Conservation (phyloP, 2,329 filamentous ascomycete genomes). For the Chalaropsis thielavioides region DNA sequence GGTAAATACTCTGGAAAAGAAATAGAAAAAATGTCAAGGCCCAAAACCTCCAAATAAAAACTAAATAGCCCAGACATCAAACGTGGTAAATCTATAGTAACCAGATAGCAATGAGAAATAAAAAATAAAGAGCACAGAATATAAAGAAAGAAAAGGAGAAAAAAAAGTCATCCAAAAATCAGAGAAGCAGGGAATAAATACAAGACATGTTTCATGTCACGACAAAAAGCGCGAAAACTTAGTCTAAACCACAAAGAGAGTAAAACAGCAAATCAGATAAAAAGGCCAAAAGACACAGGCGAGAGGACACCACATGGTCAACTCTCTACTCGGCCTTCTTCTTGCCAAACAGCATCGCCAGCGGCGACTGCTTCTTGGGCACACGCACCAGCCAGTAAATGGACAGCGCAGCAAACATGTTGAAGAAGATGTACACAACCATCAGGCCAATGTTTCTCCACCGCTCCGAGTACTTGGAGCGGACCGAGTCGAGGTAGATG, state of each 20-base stretch:
- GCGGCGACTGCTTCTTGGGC: constrained; percentile 27
- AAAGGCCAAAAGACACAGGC: background rate
- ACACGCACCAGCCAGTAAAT: constrained; percentile 42
- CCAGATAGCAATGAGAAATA: constrained; percentile 1
- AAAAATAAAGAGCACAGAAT: constrained; percentile 3
- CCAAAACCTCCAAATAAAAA: background rate
- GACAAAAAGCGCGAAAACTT: background rate
- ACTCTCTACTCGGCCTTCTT: constrained; percentile 24
- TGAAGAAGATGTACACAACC: constrained; percentile 45
- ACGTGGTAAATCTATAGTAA: background rate
- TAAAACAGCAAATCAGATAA: background rate
- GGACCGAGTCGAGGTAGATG: constrained; percentile 33
- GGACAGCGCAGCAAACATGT: constrained; percentile 38
- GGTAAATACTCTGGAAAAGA: background rate
- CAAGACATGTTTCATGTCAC: background rate
- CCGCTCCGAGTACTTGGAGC: constrained; percentile 40
- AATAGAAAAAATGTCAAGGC: background rate
- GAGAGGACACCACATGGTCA: background rate
- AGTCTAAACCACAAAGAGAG: background rate
- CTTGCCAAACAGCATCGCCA: constrained; percentile 20
- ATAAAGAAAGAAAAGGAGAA: constrained; percentile 2
- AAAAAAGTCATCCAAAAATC: constrained; percentile 11
- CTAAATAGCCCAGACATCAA: constrained; percentile 3
- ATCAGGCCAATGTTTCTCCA: constrained; percentile 57
- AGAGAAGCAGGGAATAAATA: constrained; percentile 8